A percentile compares a stretch with the other conserved stretches of the same genome.
These are phyloP conservation scores for Tanacetum coccineum DNA, from an alignment of 129 eudicot genomes.

Conservation along the genomic window DNA sequence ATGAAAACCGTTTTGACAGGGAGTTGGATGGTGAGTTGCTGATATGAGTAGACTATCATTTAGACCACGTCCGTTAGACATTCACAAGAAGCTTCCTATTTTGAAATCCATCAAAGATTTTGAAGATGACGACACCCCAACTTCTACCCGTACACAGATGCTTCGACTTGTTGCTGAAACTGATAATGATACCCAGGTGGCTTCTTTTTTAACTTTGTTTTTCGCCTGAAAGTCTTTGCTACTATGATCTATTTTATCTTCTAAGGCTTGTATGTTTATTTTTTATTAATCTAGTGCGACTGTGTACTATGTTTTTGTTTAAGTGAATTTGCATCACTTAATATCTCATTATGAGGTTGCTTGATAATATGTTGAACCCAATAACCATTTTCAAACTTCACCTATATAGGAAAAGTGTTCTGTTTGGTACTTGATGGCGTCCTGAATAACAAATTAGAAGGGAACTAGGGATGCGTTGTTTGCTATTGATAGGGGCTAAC, in stretches of 20 bases:
- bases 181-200: conserved; percentile 61
- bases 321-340: not conserved
- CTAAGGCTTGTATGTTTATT: too few relatives aligned
- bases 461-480: too few relatives aligned
- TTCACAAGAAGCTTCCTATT: conserved; percentile 90
- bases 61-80: conserved; percentile 90
- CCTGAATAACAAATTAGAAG: too few relatives aligned
- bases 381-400: not conserved
- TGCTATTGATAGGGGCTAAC: too few relatives aligned
- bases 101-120: conserved; percentile 75
- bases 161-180: conserved; percentile 80
- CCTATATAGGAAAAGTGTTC: not conserved
- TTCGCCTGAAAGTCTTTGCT: too few relatives aligned
- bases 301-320: conserved; percentile 2
- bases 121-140: conserved; percentile 88
- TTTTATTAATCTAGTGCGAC: too few relatives aligned
- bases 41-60: conserved; percentile 86
- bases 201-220: too few relatives aligned
- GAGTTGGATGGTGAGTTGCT: conserved; percentile 29
- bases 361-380: not conserved
- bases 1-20: too few relatives aligned
- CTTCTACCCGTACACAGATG: conserved; percentile 75
- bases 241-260: too few relatives aligned
- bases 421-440: not conserved
- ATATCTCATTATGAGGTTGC: not conserved